Percentiles rank a stretch among this genome's conserved stretches.
phyloP scores from a whole-genome alignment of 2,329 filamentous ascomycete genomes.

The Epichloe uncinata region DNA sequence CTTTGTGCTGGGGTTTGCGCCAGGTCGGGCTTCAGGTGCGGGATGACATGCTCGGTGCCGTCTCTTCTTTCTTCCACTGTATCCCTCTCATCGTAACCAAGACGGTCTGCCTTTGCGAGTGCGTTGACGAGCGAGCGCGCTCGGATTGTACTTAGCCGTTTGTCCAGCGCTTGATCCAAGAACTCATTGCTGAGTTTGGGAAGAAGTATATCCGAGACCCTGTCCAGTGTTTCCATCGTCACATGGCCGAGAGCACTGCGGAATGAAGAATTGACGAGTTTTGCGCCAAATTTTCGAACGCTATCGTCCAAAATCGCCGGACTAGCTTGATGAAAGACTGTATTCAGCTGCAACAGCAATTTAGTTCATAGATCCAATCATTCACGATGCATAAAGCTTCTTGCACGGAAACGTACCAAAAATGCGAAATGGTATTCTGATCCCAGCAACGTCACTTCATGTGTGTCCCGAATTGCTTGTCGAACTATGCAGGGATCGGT shows the following conservation, averaged over 20 bases:
- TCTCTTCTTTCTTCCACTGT: conserved; percentile 28
- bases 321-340: conserved; percentile 31
- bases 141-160: conserved; percentile 38
- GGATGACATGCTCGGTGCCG: conserved; percentile 24
- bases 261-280: conserved; percentile 27
- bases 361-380: conserved; percentile 11
- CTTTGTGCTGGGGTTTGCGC: conserved; percentile 3
- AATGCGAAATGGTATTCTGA: conserved; percentile 40
- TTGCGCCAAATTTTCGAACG: conserved; percentile 32
- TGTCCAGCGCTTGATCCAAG: conserved; percentile 38
- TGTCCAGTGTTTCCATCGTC: conserved; percentile 28
- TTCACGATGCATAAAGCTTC: not conserved
- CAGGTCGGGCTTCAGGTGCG: conserved; percentile 12
- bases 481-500: conserved; percentile 32
- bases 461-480: conserved; percentile 35
- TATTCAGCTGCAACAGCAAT: conserved; percentile 29
- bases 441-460: conserved; percentile 35
- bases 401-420: conserved; percentile 28
- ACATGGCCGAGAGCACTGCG: conserved; percentile 29
- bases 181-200: conserved; percentile 33
- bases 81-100: conserved; percentile 41
- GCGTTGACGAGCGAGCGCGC: conserved; percentile 43
- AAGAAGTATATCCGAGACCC: conserved; percentile 29
- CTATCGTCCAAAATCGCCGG: conserved; percentile 23
- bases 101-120: conserved; percentile 40